These are phyloP conservation scores for Triticum turgidum DNA, from an alignment of 176 grass and related monocot genomes.

Conservation along the genomic window DNA sequence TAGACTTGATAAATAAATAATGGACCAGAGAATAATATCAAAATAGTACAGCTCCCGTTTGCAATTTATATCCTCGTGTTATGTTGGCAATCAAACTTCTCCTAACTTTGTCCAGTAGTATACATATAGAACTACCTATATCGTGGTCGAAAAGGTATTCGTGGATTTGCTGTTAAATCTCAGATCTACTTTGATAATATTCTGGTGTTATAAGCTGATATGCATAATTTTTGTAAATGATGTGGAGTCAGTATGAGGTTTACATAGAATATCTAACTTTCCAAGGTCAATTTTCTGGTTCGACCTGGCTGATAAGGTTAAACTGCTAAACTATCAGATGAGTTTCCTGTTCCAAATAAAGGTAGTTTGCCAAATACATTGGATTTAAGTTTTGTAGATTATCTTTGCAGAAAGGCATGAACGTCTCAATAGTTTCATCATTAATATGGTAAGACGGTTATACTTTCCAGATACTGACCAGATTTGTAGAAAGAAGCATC, in stretches of 20 bases:
- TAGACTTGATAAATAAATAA: constrained; percentile 11
- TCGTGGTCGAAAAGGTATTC: not conserved
- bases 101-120: not conserved
- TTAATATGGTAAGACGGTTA: not conserved
- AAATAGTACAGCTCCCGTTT: not conserved
- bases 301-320: not conserved
- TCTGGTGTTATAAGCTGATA: not conserved
- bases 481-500: not conserved
- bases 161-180: not conserved
- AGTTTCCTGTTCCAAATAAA: constrained; percentile 20
- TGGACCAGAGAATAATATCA: not conserved
- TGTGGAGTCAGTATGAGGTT: not conserved
- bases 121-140: not conserved
- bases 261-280: not conserved
- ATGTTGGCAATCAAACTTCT: not conserved
- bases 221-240: not conserved
- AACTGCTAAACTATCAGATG: not conserved
- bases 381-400: not conserved
- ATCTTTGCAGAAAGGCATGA: not conserved
- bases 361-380: not conserved
- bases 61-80: not conserved
- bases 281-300: not conserved
- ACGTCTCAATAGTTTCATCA: not conserved
- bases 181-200: not conserved
- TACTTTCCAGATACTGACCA: not conserved